Evolutionary conservation across 345 rosid species (phyloP), one percentile per base, ranked within the genome.

Genomic region (Adansonia digitata): DNA sequence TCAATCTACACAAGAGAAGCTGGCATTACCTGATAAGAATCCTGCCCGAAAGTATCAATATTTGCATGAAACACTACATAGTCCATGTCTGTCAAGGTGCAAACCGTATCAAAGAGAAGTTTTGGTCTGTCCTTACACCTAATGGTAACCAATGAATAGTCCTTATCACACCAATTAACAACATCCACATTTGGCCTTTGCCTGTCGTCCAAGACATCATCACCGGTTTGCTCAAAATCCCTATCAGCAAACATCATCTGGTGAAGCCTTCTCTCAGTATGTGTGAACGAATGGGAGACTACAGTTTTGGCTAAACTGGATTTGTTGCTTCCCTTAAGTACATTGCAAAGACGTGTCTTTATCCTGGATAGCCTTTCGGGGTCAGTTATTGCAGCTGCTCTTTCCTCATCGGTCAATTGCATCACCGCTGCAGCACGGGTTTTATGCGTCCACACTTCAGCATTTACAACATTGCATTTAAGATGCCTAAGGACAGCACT

Each of bases 171-270:
- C 84, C 91, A 95, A 80, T 93, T 90, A 64, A 84, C 97, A 69
- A 93, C 97, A 75, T 74, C 86, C 52, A 95, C 98, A 71, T 86
- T 82, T 14, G 97, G 98, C 75, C 84, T 88, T 45, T 43, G 84
- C 79, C 80, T 92, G 80, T 86, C 91, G 76, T 86, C 90, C 79
- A 80, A 83, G 35, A 64, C 78, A 1, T 86, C 89, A 40, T 77
- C 84, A 40, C 79, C 81, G 5, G 63, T 60, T 53, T 89, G 84
- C 48, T 90, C 96, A 65, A 90, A 95, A 84, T 95, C 99, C 84
- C 99, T 87, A 74, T 90, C 97, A 18, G 91, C 99, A 85, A 91
- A 90, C 97, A 95, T 90, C 98, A 95, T 88, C 82, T 93, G 98
- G 91, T 95, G 99, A 77, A 95, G 94, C 83, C 99, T 88, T 77